Evolutionary conservation across 495 filamentous ascomycete genomes (phyloP), one percentile per base, ranked within the genome.

Genomic region (Hapsidospora chrysogenum): DNA sequence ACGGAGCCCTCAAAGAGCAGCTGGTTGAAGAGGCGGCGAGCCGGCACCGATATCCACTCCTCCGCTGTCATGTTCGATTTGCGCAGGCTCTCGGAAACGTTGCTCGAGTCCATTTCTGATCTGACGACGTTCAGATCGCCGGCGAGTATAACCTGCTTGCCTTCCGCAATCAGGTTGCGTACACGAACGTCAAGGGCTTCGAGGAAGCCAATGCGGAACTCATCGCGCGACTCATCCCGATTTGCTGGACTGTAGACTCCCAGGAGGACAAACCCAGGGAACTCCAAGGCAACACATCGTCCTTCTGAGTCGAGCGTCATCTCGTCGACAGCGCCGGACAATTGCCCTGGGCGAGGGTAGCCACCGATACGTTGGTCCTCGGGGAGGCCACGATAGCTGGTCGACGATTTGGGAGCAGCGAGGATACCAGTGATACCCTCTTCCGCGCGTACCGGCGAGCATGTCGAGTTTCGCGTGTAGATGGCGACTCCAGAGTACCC

Each of bases 401-500:
- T 71, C 4, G 75, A 65, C 1, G 79, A 81, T 45, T 74, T 79
- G 2, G 84, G 85, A 2, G 83, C 74, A 21, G 70, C 75, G 17
- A 95, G 68, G 9, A 82, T 61, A 7, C 89, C 89, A 3, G 81
- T 80, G 36, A 97, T 72, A 18, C 89, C 89, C 63, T 95, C 89
- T 58, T 97, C 89, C 2, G 85, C 87, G 29, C 78, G 72, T 10
- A 97, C 85, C 0, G 89, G 89, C 13, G 75, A 72, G 52, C 89
- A 96, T 35, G 72, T 76, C 3, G 80, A 72, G 49, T 85, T 83
- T n/a, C 86, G 74, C 2, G 85, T 94, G 54, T 96, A 97, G 14
- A 97, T 82, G 9, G 80, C 89, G 2, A 97, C 84, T 2, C 89
- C 89, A 13, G 89, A 92, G 51, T 97, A 97, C n/a, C 89, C 86